Percentiles rank a stretch among this genome's conserved stretches.
phyloP scores from a whole-genome alignment of 805 yeast species.

The Lipomyces oligophaga region DNA sequence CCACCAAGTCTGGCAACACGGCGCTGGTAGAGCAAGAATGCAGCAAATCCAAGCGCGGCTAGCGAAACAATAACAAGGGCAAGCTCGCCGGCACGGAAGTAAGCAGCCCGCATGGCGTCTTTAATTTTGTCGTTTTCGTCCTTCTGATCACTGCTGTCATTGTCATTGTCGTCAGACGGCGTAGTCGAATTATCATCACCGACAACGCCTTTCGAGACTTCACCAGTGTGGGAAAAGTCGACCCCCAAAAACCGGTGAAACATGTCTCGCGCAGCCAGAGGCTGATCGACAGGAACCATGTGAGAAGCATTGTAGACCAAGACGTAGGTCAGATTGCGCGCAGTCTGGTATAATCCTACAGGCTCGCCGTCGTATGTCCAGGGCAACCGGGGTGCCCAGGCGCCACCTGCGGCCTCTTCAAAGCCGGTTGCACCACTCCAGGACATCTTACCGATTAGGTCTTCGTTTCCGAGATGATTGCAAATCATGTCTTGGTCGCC shows the following conservation, averaged over 20 bases:
- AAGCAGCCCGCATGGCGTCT: constrained; percentile 39
- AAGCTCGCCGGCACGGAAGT: constrained; percentile 39
- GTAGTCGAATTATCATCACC: constrained; percentile 17
- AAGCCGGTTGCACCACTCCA: constrained; percentile 56
- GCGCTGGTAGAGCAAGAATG: constrained; percentile 24
- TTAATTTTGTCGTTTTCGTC: constrained; percentile 31
- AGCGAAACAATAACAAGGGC: constrained; percentile 39
- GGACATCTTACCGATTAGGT: constrained; percentile 54
- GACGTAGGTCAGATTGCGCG: constrained; percentile 71
- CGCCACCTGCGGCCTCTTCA: constrained; percentile 31
- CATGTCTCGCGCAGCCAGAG: constrained; percentile 65
- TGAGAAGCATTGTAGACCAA: constrained; percentile 76
- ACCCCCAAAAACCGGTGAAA: constrained; percentile 46
- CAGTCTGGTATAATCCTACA: constrained; percentile 50
- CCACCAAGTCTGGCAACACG: constrained; percentile 15
- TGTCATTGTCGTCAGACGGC: constrained; percentile 10
- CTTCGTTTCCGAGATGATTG: constrained; percentile 71
- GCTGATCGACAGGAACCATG: constrained; percentile 87
- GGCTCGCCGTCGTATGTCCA: constrained; percentile 49
- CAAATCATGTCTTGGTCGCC: constrained; percentile 90
- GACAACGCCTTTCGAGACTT: constrained; percentile 12
- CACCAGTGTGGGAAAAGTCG: constrained; percentile 17
- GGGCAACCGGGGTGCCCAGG: constrained; percentile 32
- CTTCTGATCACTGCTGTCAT: constrained; percentile 15
- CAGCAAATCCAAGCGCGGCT: constrained; percentile 22